A percentile compares a stretch with the other conserved stretches of the same genome.
phyloP scores from a whole-genome alignment of 805 yeast species.

The Cyberlindnera maclurae region DNA sequence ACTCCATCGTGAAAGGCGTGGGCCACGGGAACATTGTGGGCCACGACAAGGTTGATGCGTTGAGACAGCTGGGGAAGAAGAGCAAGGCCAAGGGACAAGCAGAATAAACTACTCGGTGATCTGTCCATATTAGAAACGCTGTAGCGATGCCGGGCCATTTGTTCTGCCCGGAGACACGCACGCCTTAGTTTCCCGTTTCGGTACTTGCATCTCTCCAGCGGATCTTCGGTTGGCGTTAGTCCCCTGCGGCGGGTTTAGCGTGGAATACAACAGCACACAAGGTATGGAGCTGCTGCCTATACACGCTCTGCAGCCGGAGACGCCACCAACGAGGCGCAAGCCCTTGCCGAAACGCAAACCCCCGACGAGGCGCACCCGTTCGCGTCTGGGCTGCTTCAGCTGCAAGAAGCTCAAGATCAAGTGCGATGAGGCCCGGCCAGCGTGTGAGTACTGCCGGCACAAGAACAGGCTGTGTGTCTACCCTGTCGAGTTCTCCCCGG shows the following conservation, averaged over 20 bases:
- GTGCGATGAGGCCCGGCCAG: constrained; percentile 80
- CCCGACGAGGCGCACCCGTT: constrained; percentile 28
- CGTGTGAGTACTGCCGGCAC: constrained; percentile 71
- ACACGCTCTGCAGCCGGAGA: constrained; percentile 3
- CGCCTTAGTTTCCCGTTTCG: too few relatives aligned
- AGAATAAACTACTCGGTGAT: too few relatives aligned
- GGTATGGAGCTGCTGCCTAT: constrained; percentile 2
- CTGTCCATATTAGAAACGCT: too few relatives aligned
- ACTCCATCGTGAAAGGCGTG: constrained; percentile 58
- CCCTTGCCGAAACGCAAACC: not conserved
- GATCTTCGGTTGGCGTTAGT: too few relatives aligned
- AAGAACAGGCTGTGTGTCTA: constrained; percentile 73
- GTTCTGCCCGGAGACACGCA: too few relatives aligned
- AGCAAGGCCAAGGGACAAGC: constrained; percentile 4
- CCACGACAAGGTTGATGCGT: constrained; percentile 57
- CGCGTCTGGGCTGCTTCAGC: constrained; percentile 80
- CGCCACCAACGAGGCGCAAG: not conserved
- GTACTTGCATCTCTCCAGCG: too few relatives aligned
- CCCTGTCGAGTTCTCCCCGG: constrained; percentile 8
- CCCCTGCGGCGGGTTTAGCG: too few relatives aligned
- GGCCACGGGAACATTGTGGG: constrained; percentile 69
- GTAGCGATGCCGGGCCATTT: too few relatives aligned
- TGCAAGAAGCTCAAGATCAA: constrained; percentile 86
- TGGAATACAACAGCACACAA: too few relatives aligned
- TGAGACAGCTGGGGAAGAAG: constrained; percentile 44